Percentiles rank a stretch among this genome's conserved stretches.
Conservation (phyloP, 805 yeast species). For the Yarrowia phangngaensis region DNA sequence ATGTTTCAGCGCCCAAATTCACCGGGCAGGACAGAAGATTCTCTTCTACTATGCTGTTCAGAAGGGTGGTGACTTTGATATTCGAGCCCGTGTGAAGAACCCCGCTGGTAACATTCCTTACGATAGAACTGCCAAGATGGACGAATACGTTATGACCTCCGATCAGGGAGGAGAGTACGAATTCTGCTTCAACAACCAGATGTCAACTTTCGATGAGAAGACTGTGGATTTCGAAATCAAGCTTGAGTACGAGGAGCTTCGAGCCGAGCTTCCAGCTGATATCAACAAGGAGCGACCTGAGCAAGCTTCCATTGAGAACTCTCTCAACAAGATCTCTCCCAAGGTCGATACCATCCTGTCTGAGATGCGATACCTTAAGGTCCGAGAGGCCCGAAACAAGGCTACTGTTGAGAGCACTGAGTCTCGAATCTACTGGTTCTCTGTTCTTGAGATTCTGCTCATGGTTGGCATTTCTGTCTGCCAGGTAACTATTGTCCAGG, state of each 20-base stretch:
- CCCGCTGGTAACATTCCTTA: slow-evolving; percentile 56
- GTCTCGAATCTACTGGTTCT: slow-evolving; percentile 70
- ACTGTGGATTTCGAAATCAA: slow-evolving; percentile 77
- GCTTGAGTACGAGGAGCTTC: slow-evolving; percentile 43
- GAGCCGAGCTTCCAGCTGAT: slow-evolving; percentile 57
- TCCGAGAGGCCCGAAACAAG: slow-evolving; percentile 89
- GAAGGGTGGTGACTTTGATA: slow-evolving; percentile 74
- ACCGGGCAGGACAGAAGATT: slow-evolving; percentile 54
- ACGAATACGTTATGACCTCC: slow-evolving; percentile 71
- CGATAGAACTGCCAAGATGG: slow-evolving; percentile 66
- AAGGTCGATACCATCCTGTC: slow-evolving; percentile 36
- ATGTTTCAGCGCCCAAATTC: slow-evolving; percentile 70
- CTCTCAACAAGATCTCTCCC: slow-evolving; percentile 36
- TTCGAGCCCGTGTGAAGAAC: slow-evolving; percentile 57
- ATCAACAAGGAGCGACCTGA: slow-evolving; percentile 30
- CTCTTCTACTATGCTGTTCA: slow-evolving; percentile 82
- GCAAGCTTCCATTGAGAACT: slow-evolving; percentile 37
- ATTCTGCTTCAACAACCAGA: slow-evolving; percentile 78
- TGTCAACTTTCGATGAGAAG: slow-evolving; percentile 78
- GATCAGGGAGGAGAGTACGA: slow-evolving; percentile 72
- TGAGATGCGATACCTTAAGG: slow-evolving; percentile 69
- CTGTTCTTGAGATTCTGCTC: slow-evolving; percentile 63
- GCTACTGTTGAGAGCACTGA: slow-evolving; percentile 79
- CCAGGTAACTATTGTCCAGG: slow-evolving; percentile 78
- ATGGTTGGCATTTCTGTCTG: slow-evolving; percentile 73